Evolutionary conservation across 805 yeast genomes (phyloP).

Genomic region (Starmerella riodocensis): DNA sequence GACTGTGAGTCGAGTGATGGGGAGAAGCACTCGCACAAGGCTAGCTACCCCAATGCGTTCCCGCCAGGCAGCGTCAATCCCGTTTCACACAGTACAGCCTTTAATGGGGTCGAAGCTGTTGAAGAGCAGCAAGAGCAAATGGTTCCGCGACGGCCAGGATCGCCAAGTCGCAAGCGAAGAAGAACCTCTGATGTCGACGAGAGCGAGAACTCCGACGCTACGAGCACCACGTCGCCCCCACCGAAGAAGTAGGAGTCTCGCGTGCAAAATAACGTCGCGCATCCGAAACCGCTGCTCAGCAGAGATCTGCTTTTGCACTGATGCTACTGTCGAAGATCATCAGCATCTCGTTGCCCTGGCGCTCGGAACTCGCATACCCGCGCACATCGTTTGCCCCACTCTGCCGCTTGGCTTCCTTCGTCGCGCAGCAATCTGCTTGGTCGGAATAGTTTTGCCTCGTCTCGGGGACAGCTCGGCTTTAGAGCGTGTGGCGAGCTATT

Average conservation of each 20-base stretch:
- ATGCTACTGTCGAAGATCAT: too few species aligned
- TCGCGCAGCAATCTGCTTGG: too few species aligned
- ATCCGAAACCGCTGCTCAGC: too few species aligned
- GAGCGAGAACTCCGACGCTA: background rate
- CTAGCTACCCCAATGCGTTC: slow-evolving; percentile 12
- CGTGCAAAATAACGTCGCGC: background rate
- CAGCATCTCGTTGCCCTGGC: too few species aligned
- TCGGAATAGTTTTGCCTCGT: too few species aligned
- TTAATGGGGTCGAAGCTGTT: slow-evolving; percentile 9
- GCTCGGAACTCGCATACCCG: too few species aligned
- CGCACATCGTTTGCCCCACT: too few species aligned
- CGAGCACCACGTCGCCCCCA: background rate
- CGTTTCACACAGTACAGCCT: slow-evolving; percentile 11
- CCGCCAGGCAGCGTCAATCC: slow-evolving; percentile 16
- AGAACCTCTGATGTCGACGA: background rate
- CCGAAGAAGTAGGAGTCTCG: background rate
- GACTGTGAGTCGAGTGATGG: background rate
- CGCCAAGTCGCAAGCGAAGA: background rate
- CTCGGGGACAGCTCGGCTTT: too few species aligned
- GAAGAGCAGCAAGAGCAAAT: slow-evolving; percentile 15
- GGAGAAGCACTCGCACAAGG: slow-evolving; percentile 2
- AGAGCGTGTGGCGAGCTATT: too few species aligned
- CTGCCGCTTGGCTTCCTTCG: too few species aligned
- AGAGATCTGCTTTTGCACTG: too few species aligned
- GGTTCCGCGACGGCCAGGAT: slow-evolving; percentile 1